A percentile compares a stretch with the other conserved stretches of the same genome.
Evolutionary conservation across 768 basidiomycete species (phyloP).

Genomic region (Mycena venus): DNA sequence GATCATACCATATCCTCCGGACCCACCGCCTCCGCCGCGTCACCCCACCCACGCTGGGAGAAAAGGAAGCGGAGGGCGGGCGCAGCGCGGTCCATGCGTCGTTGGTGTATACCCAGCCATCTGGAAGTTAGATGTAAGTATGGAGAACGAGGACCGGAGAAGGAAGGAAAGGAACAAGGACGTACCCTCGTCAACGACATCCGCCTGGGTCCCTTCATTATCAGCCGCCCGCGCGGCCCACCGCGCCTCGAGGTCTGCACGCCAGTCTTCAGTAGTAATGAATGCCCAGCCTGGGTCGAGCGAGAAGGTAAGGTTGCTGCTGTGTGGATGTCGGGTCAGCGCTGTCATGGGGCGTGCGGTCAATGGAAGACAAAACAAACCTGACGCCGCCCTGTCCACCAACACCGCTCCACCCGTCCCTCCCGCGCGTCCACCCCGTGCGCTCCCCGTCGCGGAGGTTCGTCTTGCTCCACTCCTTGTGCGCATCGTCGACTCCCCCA

Average conservation of each 20-base stretch:
- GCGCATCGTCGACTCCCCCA: slow-evolving; percentile 40
- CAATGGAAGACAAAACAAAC: slow-evolving; percentile 55
- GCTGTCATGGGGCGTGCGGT: slow-evolving; percentile 4
- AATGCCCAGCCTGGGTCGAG: slow-evolving; percentile 83
- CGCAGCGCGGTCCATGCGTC: slow-evolving; percentile 77
- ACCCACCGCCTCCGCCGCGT: slow-evolving; percentile 81
- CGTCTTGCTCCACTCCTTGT: slow-evolving; percentile 58
- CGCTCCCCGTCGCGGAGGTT: slow-evolving; percentile 63
- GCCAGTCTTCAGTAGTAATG: slow-evolving; percentile 84
- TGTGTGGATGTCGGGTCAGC: slow-evolving; percentile 46
- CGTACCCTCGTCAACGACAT: slow-evolving; percentile 45
- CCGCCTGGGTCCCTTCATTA: neutral
- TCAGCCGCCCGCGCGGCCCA: slow-evolving; percentile 57
- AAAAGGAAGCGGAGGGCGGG: slow-evolving; percentile 49
- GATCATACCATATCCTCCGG: slow-evolving; percentile 73
- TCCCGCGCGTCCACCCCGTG: slow-evolving; percentile 76
- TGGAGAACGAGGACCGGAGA: neutral
- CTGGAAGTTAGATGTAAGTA: slow-evolving; percentile 44
- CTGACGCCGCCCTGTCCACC: slow-evolving; percentile 69
- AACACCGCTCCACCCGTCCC: slow-evolving; percentile 79
- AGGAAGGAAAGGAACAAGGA: neutral
- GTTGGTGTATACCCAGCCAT: slow-evolving; percentile 88
- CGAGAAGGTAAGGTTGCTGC: slow-evolving; percentile 86
- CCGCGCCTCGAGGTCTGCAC: slow-evolving; percentile 68
- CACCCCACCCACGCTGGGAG: slow-evolving; percentile 58